A percentile compares a stretch with the other conserved stretches of the same genome.
Conservation (phyloP, 257 asterid genomes). For the Lycium ferocissimum region DNA sequence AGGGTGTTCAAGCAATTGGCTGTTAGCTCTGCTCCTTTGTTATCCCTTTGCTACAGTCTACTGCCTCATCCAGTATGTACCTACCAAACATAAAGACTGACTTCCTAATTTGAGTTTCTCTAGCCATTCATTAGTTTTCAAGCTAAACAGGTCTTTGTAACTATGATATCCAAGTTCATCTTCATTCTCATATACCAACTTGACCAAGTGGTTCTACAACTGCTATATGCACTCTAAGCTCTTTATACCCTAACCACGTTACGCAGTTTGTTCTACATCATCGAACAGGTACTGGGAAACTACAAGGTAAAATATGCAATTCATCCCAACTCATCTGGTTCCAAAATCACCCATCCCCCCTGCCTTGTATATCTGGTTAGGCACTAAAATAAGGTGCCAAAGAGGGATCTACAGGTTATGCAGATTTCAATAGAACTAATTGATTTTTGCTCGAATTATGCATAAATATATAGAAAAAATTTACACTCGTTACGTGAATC, state of each 20-base stretch:
- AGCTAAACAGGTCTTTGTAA: not conserved
- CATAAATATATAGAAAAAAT: not conserved
- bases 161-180: not conserved
- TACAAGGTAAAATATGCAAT: not conserved
- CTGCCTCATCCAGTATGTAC: not conserved
- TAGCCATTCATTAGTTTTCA: not conserved
- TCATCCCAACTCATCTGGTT: not conserved
- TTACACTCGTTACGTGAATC: not conserved
- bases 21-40: not conserved
- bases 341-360: not conserved
- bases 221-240: not conserved
- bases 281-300: not conserved
- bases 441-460: not conserved
- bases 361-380: not conserved
- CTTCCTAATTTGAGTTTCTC: not conserved
- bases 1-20: not conserved
- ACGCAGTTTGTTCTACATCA: not conserved
- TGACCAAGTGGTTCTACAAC: not conserved
- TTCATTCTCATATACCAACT: not conserved
- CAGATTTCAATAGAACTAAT: not conserved
- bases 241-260: not conserved
- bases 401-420: not conserved
- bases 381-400: not conserved
- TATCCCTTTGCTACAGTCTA: not conserved
- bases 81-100: not conserved